phyloP scores from a whole-genome alignment of 495 filamentous ascomycete genomes.

The Penicillium atrosanguineum region DNA sequence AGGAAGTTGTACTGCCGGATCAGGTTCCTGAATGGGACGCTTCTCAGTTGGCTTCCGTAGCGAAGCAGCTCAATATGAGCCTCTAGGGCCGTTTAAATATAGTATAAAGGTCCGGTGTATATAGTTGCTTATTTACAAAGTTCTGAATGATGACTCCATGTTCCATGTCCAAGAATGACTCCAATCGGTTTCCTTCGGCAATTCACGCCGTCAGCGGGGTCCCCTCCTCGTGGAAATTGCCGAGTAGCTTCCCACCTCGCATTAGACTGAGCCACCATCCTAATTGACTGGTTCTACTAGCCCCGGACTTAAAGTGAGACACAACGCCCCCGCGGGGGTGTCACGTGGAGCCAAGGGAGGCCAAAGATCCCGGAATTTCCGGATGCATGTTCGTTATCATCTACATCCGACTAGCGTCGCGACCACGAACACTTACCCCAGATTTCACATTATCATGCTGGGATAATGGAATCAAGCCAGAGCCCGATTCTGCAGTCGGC shows the following conservation, averaged over 20 bases:
- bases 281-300: background rate
- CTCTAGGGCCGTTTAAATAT: slow-evolving; percentile 8
- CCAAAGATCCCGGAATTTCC: slow-evolving; percentile 16
- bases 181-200: background rate
- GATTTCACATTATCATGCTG: slow-evolving; percentile 9
- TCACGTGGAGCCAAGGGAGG: slow-evolving; percentile 13
- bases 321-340: background rate
- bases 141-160: background rate
- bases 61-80: slow-evolving; percentile 17
- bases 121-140: background rate
- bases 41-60: slow-evolving; percentile 13
- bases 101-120: background rate
- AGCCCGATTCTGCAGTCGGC: slow-evolving; percentile 5
- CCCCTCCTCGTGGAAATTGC: background rate
- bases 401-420: slow-evolving; percentile 9
- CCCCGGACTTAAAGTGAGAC: background rate
- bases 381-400: slow-evolving; percentile 8
- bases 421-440: slow-evolving; percentile 7
- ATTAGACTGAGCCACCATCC: background rate
- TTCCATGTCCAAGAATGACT: background rate
- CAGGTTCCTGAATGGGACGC: slow-evolving; percentile 23
- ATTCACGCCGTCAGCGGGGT: background rate
- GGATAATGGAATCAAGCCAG: slow-evolving; percentile 18
- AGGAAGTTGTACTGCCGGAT: slow-evolving; percentile 29
- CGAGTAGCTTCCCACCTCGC: background rate